Base-by-base conservation (phyloP, 805 yeast species). In the Monosporozyma servazzii region DNA sequence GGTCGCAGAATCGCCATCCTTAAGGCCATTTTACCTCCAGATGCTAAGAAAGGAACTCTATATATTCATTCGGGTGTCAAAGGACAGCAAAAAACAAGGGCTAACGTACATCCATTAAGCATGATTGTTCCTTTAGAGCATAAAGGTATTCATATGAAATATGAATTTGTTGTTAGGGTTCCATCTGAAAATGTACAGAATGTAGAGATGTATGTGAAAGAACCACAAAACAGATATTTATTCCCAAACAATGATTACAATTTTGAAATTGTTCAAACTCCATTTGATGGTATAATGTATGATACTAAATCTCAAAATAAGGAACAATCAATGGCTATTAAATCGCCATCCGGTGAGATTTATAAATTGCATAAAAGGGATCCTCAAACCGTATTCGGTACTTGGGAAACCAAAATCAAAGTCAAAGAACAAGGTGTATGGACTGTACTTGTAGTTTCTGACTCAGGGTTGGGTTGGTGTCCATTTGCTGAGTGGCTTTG, bases 401-500 rank as follows among this genome's bases (percentile, higher is more conserved):
- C 75, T 0, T 87, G 84, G 81, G 83, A 78, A 53, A 64, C 78
- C n/a, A 72, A 75, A 42, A 70, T 85, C 23, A 77, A 77, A 52
- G 73, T 88, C 51, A 77, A 75, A 54, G 96, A 90, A 63, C 65
- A 70, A 1, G 99, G 99, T 2, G 65, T 76, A 17, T 93, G 96
- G 88, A 76, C 90, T 52, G 91, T 88, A 1, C 75, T 90, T 46
- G 88, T 88, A 0, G 78, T 85, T 40, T 84, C 88, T 9, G 91
- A 88, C 55, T 78, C 82, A 41, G 87, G 86, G 3, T 75, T 76
- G 50, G 82, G 88, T 50, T 87, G 96, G 88, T 84, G 88, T 60
- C 88, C 86, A 3, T 88, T 87, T 69, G 89, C 95, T 13, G 96
- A 89, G 67, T 91, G 99, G 99, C 72, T 73, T 31, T 84, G 91